Conservation (phyloP, 352 stramenopile genomes). For the Pythium volutum region DNA sequence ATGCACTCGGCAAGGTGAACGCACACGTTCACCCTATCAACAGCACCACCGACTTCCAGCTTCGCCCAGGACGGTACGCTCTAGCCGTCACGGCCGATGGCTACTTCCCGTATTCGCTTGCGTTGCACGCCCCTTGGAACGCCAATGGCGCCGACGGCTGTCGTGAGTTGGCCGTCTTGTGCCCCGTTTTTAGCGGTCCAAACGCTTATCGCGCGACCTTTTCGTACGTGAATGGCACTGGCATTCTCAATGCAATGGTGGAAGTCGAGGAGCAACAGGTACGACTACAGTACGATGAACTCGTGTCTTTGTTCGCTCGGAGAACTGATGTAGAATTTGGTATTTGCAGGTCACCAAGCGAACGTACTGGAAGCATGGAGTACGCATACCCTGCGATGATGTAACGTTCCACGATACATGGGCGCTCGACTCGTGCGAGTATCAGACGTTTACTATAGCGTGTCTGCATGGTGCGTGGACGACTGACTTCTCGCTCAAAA, state of each 20-base stretch:
- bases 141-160: neutral
- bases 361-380: slow-evolving; percentile 14
- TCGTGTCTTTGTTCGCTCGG: no score
- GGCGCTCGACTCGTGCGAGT: neutral
- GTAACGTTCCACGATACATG: slow-evolving; percentile 8
- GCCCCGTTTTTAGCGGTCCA: slow-evolving; percentile 24
- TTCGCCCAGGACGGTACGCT: slow-evolving; percentile 42
- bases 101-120: slow-evolving; percentile 27
- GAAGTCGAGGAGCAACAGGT: slow-evolving; percentile 43
- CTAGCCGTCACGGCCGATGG: slow-evolving; percentile 26
- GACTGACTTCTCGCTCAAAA: neutral
- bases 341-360: neutral
- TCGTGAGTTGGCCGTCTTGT: slow-evolving; percentile 38
- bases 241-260: slow-evolving; percentile 44
- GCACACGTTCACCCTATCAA: slow-evolving; percentile 17
- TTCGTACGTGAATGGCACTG: slow-evolving; percentile 33
- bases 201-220: slow-evolving; percentile 45
- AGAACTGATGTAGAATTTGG: neutral
- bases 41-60: slow-evolving; percentile 32
- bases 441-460: slow-evolving; percentile 15
- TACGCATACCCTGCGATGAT: neutral
- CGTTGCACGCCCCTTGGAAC: slow-evolving; percentile 38
- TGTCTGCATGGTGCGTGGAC: slow-evolving; percentile 14
- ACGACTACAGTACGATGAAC: neutral
- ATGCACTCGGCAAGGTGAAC: neutral